Conservation (phyloP, 2,329 filamentous ascomycete species). For the Rhinocladiella mackenziei region DNA sequence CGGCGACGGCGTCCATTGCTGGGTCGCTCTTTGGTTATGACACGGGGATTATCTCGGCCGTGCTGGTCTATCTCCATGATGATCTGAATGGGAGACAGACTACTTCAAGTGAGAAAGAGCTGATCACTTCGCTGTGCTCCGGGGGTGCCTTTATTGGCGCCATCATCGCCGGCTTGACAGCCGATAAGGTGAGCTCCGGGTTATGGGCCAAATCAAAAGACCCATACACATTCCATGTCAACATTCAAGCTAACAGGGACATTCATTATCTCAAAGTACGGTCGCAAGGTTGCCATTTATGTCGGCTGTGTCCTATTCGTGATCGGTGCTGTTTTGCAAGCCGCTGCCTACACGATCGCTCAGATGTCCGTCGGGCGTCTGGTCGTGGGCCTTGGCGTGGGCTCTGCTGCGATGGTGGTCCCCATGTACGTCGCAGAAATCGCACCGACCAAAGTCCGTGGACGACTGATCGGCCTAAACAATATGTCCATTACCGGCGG, state of each 20-base stretch:
- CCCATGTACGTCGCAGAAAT: constrained; percentile 57
- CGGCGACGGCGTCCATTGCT: constrained; percentile 55
- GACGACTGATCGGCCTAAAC: constrained; percentile 53
- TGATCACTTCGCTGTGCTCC: constrained; percentile 56
- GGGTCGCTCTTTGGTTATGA: constrained; percentile 62
- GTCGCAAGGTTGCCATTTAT: constrained; percentile 46
- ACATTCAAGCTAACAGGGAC: too few species aligned
- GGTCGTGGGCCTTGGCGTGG: constrained; percentile 47
- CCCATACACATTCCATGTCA: too few species aligned
- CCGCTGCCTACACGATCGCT: constrained; percentile 38
- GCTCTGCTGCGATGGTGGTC: constrained; percentile 65
- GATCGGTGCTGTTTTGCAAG: constrained; percentile 43
- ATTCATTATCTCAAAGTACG: constrained; percentile 35
- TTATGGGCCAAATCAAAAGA: too few species aligned
- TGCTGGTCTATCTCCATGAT: constrained; percentile 52
- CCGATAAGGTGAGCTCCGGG: constrained; percentile 39
- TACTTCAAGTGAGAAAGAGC: constrained; percentile 54
- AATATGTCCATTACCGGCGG: constrained; percentile 80
- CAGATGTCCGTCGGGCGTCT: constrained; percentile 46
- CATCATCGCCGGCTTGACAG: constrained; percentile 51
- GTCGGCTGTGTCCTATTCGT: constrained; percentile 45
- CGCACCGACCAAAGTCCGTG: constrained; percentile 48
- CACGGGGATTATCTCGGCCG: constrained; percentile 60
- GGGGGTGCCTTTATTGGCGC: constrained; percentile 55
- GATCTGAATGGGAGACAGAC: constrained; percentile 49